Base-by-base conservation (phyloP, 768 basidiomycete species). In the Suillus variegatus region DNA sequence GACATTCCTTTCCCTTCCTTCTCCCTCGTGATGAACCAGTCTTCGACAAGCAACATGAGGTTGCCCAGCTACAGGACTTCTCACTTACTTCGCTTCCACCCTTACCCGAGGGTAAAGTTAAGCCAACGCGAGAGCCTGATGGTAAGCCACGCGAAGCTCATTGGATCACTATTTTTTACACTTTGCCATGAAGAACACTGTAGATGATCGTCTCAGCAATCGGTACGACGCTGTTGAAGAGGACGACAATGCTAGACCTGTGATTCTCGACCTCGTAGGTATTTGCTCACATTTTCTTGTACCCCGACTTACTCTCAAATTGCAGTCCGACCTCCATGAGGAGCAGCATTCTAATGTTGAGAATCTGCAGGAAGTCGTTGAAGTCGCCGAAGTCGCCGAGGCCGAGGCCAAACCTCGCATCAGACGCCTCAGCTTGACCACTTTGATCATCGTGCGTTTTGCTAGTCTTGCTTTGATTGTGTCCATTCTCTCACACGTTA, bases 21-120 rank as follows among this genome's bases (percentile, higher is more conserved):
- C 36, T 64, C 5, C 56, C 54, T 49, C 60, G 36, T 55, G 16
- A 22, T 40, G 20, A 55, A 40, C 32, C 38, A 46, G 36, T 12
- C 36, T 72, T 77, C 72, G 72, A 75, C 47, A 6, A 60, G 43
- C 41, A 41, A 60, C 0, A 47, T 52, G 0, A 51, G 67, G 0
- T 65, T 76, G 0, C 76, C 75, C 0, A 58, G 70, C 46, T 76
- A 76, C 57, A 71, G 75, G 14, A 75, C 73, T 2, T 76, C 75
- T 0, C 67, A 77, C 41, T 55, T 77, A 6, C 52, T 73, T 35
- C 64, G 75, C 22, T 77, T 66, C 25, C 74, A 75, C 63, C 74
- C 74, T 41, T 75, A 75, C 64, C 74, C 74, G 51, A 73, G 75
- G 44, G 52, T 57, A 38, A 71, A 68, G 28, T 62, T 44, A 2